Evolutionary conservation across 75 land plant species (phyloP), one percentile per base, ranked within the genome.

Genomic region (Isoetes taiwanensis): DNA sequence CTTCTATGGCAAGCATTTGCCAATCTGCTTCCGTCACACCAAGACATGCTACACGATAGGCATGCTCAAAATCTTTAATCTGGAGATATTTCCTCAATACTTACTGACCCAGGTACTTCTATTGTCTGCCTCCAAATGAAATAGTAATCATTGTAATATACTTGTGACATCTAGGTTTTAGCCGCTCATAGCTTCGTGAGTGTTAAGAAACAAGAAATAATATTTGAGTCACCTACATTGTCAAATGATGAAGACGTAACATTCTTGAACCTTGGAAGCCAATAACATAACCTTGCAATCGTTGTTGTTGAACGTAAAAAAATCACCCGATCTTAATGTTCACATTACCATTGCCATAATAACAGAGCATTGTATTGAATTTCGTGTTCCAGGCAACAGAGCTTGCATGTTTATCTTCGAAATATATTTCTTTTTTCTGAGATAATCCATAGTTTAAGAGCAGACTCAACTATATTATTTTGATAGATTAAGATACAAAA

Each of bases 161-260:
- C n/a, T n/a, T n/a, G n/a, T n/a, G n/a, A n/a, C n/a, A n/a, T n/a
- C n/a, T n/a, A n/a, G n/a, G n/a, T n/a, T n/a, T n/a, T n/a, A n/a
- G n/a, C n/a, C n/a, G n/a, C n/a, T n/a, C n/a, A n/a, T n/a, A n/a
- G n/a, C n/a, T n/a, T n/a, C n/a, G n/a, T n/a, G n/a, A n/a, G n/a
- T n/a, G n/a, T n/a, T n/a, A n/a, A n/a, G n/a, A n/a, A n/a, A n/a
- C n/a, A n/a, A n/a, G n/a, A n/a, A n/a, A n/a, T n/a, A n/a, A n/a
- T n/a, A n/a, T n/a, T n/a, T n/a, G n/a, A n/a, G n/a, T n/a, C 43
- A 70, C 73, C 68, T 70, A 63, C 69, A 71, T 71, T 16, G 74
- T 38, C 19, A 43, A 59, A 11, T 71, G 58, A 28, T 71, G 62
- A 12, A 71, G 56, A 68, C 74, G 59, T 35, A 71, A 71, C 17